A percentile compares a stretch with the other conserved stretches of the same genome.
phyloP scores from a whole-genome alignment of 768 basidiomycete genomes.

The Boletellus ananiceps region DNA sequence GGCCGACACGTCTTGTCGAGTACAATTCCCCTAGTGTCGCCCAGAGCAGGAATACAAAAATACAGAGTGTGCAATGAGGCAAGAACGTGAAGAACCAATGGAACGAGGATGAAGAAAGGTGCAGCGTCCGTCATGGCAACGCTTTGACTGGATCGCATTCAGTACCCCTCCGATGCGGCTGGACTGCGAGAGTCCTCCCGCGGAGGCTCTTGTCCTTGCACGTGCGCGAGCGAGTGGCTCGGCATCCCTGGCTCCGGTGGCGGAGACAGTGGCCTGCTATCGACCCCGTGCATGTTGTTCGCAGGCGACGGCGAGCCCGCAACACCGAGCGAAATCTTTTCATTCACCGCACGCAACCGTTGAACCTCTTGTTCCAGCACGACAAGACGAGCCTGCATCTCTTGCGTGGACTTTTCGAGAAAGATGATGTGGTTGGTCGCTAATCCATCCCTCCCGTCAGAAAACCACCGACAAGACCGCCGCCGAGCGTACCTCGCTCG shows the following conservation, averaged over 20 bases:
- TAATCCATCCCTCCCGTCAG: conserved; percentile 27
- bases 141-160: conserved; percentile 17
- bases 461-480: background rate
- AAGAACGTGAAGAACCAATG: conserved; percentile 29
- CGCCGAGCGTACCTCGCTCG: conserved; percentile 64
- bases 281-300: conserved; percentile 37
- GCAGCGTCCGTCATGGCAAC: conserved; percentile 25
- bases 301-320: conserved; percentile 54
- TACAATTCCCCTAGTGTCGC: conserved; percentile 20
- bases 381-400: conserved; percentile 63
- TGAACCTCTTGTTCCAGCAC: conserved; percentile 65
- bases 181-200: conserved; percentile 56
- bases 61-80: conserved; percentile 31
- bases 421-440: conserved; percentile 76
- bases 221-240: conserved; percentile 49
- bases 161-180: conserved; percentile 30
- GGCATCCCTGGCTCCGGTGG: conserved; percentile 51
- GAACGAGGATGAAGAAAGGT: conserved; percentile 35
- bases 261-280: conserved; percentile 56
- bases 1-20: conserved; percentile 25
- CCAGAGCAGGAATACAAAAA: conserved; percentile 29
- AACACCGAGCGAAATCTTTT: conserved; percentile 72
- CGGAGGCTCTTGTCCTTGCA: conserved; percentile 56
- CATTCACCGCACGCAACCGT: conserved; percentile 70
- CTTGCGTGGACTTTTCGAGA: conserved; percentile 68